Evolutionary conservation across 805 yeast genomes (phyloP).

Genomic region (Ogataea nitratoaversa): DNA sequence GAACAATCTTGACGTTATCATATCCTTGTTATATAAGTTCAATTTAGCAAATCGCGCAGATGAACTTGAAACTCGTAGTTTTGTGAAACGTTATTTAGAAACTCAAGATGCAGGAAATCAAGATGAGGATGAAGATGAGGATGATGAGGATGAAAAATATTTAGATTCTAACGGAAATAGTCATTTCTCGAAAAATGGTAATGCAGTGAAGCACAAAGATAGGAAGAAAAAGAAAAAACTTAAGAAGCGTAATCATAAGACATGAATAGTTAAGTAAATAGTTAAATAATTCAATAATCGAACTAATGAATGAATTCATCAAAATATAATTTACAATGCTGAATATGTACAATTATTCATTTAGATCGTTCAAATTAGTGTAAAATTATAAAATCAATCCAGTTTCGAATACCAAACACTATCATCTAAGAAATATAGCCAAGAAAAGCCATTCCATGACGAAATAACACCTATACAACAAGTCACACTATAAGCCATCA

Average conservation of each 20-base stretch:
- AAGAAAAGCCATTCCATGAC: slow-evolving; percentile 84
- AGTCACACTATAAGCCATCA: slow-evolving; percentile 82
- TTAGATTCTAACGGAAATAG: not conserved
- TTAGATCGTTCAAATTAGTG: too few species aligned
- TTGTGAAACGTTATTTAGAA: not conserved
- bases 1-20: not conserved
- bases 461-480: slow-evolving; percentile 81
- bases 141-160: slow-evolving; percentile 1
- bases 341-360: too few species aligned
- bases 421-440: slow-evolving; percentile 86
- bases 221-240: slow-evolving; percentile 2
- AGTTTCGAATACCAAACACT: slow-evolving; percentile 46
- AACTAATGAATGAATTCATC: not conserved
- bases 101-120: not conserved
- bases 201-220: not conserved
- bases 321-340: too few species aligned
- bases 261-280: too few species aligned
- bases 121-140: not conserved
- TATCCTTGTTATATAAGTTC: slow-evolving; percentile 1
- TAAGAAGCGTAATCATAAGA: slow-evolving; percentile 1
- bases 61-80: not conserved
- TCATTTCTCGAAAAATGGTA: not conserved
- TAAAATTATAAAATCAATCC: not conserved
- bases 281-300: too few species aligned
- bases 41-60: slow-evolving; percentile 2